A percentile compares a stretch with the other conserved stretches of the same genome.
Evolutionary conservation across 495 filamentous ascomycete species (phyloP).

Genomic region (Lineolata rhizophorae): DNA sequence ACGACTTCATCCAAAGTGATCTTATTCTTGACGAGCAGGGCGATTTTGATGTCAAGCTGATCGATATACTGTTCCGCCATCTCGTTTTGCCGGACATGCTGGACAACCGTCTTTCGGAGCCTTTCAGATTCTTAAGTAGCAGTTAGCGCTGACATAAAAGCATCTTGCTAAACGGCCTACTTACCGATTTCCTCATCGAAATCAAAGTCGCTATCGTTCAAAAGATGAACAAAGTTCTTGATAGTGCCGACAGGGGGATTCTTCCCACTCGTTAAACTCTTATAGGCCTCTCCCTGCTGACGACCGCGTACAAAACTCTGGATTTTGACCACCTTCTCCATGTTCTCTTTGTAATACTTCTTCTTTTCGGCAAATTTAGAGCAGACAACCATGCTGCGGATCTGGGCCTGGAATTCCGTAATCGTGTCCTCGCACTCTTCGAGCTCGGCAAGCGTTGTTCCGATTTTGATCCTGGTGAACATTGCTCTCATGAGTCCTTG

Average conservation of each 20-base stretch:
- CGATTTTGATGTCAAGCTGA: slow-evolving; percentile 97
- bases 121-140: slow-evolving; percentile 54
- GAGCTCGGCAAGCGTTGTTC: slow-evolving; percentile 44
- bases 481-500: slow-evolving; percentile 63
- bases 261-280: slow-evolving; percentile 85
- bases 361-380: slow-evolving; percentile 61
- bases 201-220: slow-evolving; percentile 96
- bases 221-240: slow-evolving; percentile 90
- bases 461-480: slow-evolving; percentile 49
- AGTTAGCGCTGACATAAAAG: background rate
- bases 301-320: slow-evolving; percentile 88
- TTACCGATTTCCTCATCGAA: slow-evolving; percentile 80
- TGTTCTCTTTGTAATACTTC: slow-evolving; percentile 78
- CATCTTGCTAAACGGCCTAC: too few relatives aligned
- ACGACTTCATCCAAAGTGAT: slow-evolving; percentile 97
- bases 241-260: slow-evolving; percentile 92
- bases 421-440: slow-evolving; percentile 62
- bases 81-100: slow-evolving; percentile 92
- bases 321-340: slow-evolving; percentile 96
- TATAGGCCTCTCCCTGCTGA: slow-evolving; percentile 94
- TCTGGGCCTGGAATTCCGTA: slow-evolving; percentile 49
- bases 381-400: slow-evolving; percentile 53
- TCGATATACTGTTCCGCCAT: slow-evolving; percentile 94
- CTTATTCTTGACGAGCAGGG: slow-evolving; percentile 94
- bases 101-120: slow-evolving; percentile 79